Evolutionary conservation across 2,329 filamentous ascomycete species (phyloP), one percentile per base, ranked within the genome.

Genomic region (Clarireedia homoeocarpa): DNA sequence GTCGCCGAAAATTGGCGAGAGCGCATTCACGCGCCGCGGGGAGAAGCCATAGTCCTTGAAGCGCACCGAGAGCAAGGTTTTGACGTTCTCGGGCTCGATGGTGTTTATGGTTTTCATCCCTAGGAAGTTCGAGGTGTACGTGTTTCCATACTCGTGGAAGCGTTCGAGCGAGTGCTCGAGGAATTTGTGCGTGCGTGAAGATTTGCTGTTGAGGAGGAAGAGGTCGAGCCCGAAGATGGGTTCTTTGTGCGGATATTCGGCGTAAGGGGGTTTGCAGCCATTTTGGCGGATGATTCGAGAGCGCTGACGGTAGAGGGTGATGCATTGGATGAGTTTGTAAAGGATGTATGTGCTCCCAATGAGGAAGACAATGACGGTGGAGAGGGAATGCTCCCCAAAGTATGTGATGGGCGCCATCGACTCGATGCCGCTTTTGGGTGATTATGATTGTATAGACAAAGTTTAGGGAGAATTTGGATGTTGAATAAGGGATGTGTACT

Each of bases 1-100:
- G 58, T 81, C 72, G 2, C 80, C 80, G 6, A 83, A 69, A 48
- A 82, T 72, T 0, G 75, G 75, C 1, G 69, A 63, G 67, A 77
- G 75, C 3, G 70, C 65, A 1, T 67, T 56, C 55, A 75, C 74
- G 57, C 79, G 75, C n/a, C 61, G 57, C 0, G 67, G 56, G 0
- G 77, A 74, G 53, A 81, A 72, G 23, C 73, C 73, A 56, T 77
- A 84, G 58, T 82, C 75, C 56, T 76, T 71, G 65, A 84, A 84
- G 53, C 81, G 74, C 26, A 75, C 75, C 0, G 81, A 77, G 12
- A 85, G 71, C 4, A 83, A 65, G 0, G 80, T 73, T 64, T 83
- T 81, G 57, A 84, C 67, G 55, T 84, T 83, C 55, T 78, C 75
- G 1, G 78, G 77, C 38, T 84, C 80, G 24, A 70, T 66, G 0